Base-by-base conservation (phyloP, 805 yeast genomes). In the Pichia heedii region DNA sequence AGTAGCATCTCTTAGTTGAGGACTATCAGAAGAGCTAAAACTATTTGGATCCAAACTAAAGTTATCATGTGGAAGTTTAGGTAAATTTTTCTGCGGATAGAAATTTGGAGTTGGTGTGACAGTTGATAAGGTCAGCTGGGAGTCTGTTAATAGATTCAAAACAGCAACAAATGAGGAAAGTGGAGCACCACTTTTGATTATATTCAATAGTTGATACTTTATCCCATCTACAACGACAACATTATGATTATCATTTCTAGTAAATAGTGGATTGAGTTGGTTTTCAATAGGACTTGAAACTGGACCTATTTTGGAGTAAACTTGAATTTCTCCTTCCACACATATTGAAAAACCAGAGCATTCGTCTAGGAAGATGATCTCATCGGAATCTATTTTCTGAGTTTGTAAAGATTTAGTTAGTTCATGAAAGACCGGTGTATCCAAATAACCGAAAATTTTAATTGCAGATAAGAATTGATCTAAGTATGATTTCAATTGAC, bases 381-480 rank as follows among this genome's bases (percentile, higher is more conserved):
- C 97, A 32, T 86, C 90, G 5, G 76, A 73, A 22, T 79, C 79
- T 33, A 90, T 60, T 47, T 84, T 82, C 56, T 86, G 87, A 1
- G 97, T 90, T 42, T 85, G 85, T 86, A 90, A 87, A 48, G 83
- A 83, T 56, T 84, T 81, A 3, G 97, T 89, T 53, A 90, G 71
- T 55, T 89, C 97, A 57, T 89, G 94, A 61, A 90, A 89, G 1
- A 90, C 96, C 2, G 85, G 83, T 48, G 81, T 74, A 51, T 90
- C 97, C 39, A 90, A 69, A 60, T 90, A 90, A 2, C 97, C 97
- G 66, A 90, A 93, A 7, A 93, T 83, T 62, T 87, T 88, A 50
- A 93, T 85, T 3, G 96, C 97, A 40, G 85, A 76, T 37, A 90
- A 65, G 54, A 90, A 90, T 58, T 89, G 95, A 59, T 90, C 96